Evolutionary conservation across 768 basidiomycete genomes (phyloP).

Genomic region (Panellus pusillus): DNA sequence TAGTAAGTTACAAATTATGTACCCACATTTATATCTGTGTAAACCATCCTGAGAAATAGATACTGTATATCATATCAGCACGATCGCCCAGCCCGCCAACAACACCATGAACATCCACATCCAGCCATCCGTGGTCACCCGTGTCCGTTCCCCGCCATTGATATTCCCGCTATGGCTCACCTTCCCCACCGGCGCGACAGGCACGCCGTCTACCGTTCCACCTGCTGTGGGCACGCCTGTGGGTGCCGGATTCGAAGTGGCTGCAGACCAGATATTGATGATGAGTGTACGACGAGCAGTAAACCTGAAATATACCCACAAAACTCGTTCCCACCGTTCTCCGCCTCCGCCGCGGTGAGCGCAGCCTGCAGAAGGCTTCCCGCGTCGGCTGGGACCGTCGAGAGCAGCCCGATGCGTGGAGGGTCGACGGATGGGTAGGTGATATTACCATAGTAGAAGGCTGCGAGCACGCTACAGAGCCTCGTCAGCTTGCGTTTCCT

Average conservation of each 20-base stretch:
- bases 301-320: slow-evolving; percentile 25
- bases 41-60: too few species aligned
- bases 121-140: not conserved
- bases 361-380: slow-evolving; percentile 33
- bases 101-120: not conserved
- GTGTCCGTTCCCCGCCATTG: not conserved
- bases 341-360: slow-evolving; percentile 32
- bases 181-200: slow-evolving; percentile 14
- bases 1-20: too few species aligned
- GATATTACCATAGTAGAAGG: slow-evolving; percentile 71
- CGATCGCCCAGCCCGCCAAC: not conserved
- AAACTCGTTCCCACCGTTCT: slow-evolving; percentile 35
- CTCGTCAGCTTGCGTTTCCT: not conserved
- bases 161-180: not conserved
- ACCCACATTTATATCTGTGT: too few species aligned
- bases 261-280: slow-evolving; percentile 26
- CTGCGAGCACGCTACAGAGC: slow-evolving; percentile 52
- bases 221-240: slow-evolving; percentile 28
- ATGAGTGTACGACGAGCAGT: not conserved
- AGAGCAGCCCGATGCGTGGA: slow-evolving; percentile 69
- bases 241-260: slow-evolving; percentile 42
- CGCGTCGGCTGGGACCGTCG: slow-evolving; percentile 65
- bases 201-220: slow-evolving; percentile 27
- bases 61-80: too few species aligned
- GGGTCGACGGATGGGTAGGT: slow-evolving; percentile 61